Base-by-base conservation (phyloP, 2,329 filamentous ascomycete species). In the Mariannaea elegans region DNA sequence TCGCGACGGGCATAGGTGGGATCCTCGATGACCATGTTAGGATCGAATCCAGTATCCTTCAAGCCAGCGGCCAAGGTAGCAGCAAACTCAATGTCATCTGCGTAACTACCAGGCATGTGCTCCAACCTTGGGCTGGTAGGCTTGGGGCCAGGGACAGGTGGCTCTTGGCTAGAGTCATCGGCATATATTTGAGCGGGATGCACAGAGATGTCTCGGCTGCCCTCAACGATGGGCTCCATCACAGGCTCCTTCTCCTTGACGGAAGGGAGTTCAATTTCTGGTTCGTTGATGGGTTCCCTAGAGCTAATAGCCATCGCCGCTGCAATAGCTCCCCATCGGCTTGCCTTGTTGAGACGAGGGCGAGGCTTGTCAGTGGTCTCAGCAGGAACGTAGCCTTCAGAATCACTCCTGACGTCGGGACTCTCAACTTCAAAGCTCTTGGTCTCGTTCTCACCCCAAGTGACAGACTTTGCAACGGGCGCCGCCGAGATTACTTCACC, bases 31-130 rank as follows among this genome's bases (percentile, higher is more conserved):
- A 92, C 87, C 57, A 92, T 86, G 38, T 90, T 84, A 4, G 88
- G 86, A 68, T 91, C 84, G 63, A 93, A 92, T 0, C 90, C 90
- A 44, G 87, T 85, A n/a, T 87, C 84, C 70, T 88, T 78, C 47
- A 91, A 80, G 2, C 87, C 89, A 46, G 89, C 90, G 57, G 89
- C 89, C 45, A 92, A 76, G 3, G 85, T 87, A 24, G 90, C 90
- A 7, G 88, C 86, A 65, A 93, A 92, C 50, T 87, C 87, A 8
- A 90, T 76, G 65, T 92, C 90, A 56, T 89, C 84, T 2, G 79
- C 84, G 68, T 90, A 93, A 9, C 83, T 78, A 18, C 89, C 90
- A 21, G 89, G 88, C 73, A 90, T 85, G 56, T 85, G 81, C 41
- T 80, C 71, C 18, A 71, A 67, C 49, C 77, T 77, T n/a, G 81